Evolutionary conservation across 2,329 filamentous ascomycete species (phyloP).

Genomic region (Madurella fahalii): DNA sequence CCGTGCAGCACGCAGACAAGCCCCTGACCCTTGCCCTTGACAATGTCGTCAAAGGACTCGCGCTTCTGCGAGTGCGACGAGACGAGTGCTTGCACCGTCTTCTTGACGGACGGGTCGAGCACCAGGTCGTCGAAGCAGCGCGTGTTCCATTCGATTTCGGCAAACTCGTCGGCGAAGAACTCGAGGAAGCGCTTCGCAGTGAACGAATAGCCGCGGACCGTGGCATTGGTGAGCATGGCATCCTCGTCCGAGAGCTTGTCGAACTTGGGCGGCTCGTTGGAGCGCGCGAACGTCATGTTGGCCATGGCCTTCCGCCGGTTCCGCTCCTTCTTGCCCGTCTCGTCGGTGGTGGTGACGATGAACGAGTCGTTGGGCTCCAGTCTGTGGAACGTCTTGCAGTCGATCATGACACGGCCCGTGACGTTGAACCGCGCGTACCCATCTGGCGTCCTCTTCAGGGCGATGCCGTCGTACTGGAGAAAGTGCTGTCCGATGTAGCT

Average conservation of each 20-base stretch:
- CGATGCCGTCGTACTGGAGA: constrained; percentile 21
- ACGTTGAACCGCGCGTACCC: constrained; percentile 26
- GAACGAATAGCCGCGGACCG: constrained; percentile 25
- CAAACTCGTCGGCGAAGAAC: constrained; percentile 22
- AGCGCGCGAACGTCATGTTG: constrained; percentile 1
- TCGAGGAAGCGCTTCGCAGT: constrained; percentile 18
- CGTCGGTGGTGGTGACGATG: background rate
- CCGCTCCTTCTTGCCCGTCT: constrained; percentile 6
- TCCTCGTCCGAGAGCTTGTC: constrained; percentile 20
- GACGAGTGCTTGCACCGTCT: constrained; percentile 30
- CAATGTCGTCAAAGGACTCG: constrained; percentile 31
- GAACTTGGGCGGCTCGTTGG: constrained; percentile 7
- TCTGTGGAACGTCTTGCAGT: constrained; percentile 34
- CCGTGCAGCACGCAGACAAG: constrained; percentile 35
- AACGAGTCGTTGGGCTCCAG: constrained; percentile 26
- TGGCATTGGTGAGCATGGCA: constrained; percentile 21
- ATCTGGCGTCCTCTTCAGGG: constrained; percentile 19
- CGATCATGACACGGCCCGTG: constrained; percentile 36
- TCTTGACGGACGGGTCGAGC: constrained; percentile 24
- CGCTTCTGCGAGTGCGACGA: constrained; percentile 20
- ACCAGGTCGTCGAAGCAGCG: constrained; percentile 23
- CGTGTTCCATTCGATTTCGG: constrained; percentile 23
- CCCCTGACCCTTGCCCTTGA: constrained; percentile 34
- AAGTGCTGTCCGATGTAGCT: constrained; percentile 29
- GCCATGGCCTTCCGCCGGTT: constrained; percentile 2